A percentile compares a stretch with the other conserved stretches of the same genome.
Evolutionary conservation across 2,329 filamentous ascomycete genomes (phyloP).

Genomic region (Onygena corvina): DNA sequence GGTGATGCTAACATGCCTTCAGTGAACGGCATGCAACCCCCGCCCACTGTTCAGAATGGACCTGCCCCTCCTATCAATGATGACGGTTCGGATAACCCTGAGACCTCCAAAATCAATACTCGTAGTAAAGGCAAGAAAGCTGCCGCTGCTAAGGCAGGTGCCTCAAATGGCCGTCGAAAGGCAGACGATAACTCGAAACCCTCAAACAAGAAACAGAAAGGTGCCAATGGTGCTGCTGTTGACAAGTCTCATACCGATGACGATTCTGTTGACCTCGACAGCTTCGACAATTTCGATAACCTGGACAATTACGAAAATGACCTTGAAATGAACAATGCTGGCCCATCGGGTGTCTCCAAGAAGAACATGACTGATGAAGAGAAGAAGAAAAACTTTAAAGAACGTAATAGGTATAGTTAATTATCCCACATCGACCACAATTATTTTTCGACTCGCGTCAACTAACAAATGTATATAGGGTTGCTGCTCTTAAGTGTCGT

Average conservation of each 20-base stretch:
- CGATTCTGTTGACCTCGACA: conserved; percentile 43
- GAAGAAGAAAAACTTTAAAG: conserved; percentile 95
- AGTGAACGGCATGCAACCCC: conserved; percentile 16
- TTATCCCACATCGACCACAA: background rate
- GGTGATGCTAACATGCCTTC: conserved; percentile 37
- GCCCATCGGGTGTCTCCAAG: conserved; percentile 25
- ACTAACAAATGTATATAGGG: conserved; percentile 43
- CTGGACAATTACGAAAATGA: conserved; percentile 28
- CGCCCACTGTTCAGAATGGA: conserved; percentile 6
- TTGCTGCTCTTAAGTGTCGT: conserved; percentile 90
- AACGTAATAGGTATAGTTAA: conserved; percentile 71
- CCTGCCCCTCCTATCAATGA: conserved; percentile 54
- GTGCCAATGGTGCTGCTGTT: conserved; percentile 35
- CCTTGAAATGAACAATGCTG: conserved; percentile 42
- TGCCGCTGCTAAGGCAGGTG: conserved; percentile 32
- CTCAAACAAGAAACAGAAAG: conserved; percentile 63
- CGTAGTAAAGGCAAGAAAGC: conserved; percentile 60
- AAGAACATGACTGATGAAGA: conserved; percentile 97
- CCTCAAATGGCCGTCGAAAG: conserved; percentile 62
- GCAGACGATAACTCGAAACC: conserved; percentile 60
- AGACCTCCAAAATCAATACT: conserved; percentile 48
- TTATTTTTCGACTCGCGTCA: conserved; percentile 16
- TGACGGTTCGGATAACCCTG: conserved; percentile 59
- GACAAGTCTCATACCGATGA: conserved; percentile 38
- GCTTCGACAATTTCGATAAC: background rate